These are phyloP conservation scores for Globomyces pollinis-pini DNA, from an alignment of 192 early-diverging fungal genomes.

Conservation along the genomic window DNA sequence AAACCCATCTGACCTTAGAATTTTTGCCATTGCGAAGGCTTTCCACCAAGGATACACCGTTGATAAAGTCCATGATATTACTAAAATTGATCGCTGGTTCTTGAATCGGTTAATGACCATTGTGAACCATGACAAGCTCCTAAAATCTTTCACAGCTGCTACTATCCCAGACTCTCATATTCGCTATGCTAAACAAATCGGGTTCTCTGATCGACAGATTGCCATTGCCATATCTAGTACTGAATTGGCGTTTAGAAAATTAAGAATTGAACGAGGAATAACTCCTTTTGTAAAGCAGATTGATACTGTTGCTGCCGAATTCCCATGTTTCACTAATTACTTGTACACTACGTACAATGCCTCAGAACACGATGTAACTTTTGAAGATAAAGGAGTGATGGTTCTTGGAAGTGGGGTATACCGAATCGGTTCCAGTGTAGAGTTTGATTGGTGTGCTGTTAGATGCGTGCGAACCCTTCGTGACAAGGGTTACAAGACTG, in stretches of 20 bases:
- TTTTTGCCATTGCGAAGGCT: slow-evolving; percentile 96
- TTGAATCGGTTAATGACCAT: slow-evolving; percentile 88
- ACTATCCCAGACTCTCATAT: slow-evolving; percentile 55
- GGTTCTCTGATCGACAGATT: slow-evolving; percentile 92
- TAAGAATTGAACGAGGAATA: slow-evolving; percentile 70
- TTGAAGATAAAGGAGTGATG: slow-evolving; percentile 93
- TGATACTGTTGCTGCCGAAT: slow-evolving; percentile 93
- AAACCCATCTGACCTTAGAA: slow-evolving; percentile 85
- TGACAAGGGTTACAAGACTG: slow-evolving; percentile 76
- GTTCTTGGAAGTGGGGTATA: slow-evolving; percentile 97
- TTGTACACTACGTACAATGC: slow-evolving; percentile 98
- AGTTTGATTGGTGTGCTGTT: slow-evolving; percentile 99
- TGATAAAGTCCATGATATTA: slow-evolving; percentile 83
- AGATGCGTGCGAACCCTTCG: slow-evolving; percentile 91
- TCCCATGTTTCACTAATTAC: slow-evolving; percentile 97
- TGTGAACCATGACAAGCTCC: slow-evolving; percentile 67
- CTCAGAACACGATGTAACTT: slow-evolving; percentile 80
- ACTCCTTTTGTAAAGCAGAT: slow-evolving; percentile 97
- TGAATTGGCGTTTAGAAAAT: slow-evolving; percentile 82
- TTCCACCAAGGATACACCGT: slow-evolving; percentile 88
- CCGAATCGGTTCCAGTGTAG: slow-evolving; percentile 95
- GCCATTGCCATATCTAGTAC: slow-evolving; percentile 63
- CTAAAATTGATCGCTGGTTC: slow-evolving; percentile 96
- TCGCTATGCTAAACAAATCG: slow-evolving; percentile 81
- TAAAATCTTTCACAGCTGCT: slow-evolving; percentile 46